A percentile compares a stretch with the other conserved stretches of the same genome.
phyloP scores from a whole-genome alignment of 106 monocot genomes.

The Vanilla planifolia region DNA sequence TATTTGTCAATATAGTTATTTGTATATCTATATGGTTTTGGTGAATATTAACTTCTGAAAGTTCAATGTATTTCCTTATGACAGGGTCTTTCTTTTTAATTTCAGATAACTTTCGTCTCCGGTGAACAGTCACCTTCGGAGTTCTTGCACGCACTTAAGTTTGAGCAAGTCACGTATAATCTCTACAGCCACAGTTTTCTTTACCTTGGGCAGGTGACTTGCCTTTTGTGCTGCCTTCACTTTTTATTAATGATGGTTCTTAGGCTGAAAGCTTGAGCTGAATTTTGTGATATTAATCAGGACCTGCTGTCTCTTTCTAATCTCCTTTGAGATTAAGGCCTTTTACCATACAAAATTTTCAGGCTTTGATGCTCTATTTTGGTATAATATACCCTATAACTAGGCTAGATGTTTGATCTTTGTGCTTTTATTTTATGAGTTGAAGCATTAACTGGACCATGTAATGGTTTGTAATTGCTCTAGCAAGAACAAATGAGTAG shows the following conservation, averaged over 20 bases:
- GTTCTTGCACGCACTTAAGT: slow-evolving; percentile 48
- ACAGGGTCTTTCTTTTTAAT: slow-evolving; percentile 4
- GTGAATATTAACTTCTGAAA: no score
- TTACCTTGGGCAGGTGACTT: slow-evolving; percentile 84
- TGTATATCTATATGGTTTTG: no score
- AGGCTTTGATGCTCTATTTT: background rate
- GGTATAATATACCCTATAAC: no score
- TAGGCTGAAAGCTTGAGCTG: no score
- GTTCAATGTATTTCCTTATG: no score
- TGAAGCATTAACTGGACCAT: background rate
- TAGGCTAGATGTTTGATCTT: background rate
- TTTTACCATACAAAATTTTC: background rate
- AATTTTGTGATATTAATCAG: background rate
- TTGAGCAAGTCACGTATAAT: slow-evolving; percentile 62
- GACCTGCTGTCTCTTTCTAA: no score
- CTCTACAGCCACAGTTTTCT: slow-evolving; percentile 91
- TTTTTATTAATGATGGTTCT: no score
- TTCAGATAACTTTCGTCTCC: slow-evolving; percentile 71
- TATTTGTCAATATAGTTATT: no score
- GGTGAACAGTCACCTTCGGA: slow-evolving; percentile 56
- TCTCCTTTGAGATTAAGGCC: background rate
- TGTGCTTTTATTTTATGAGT: background rate
- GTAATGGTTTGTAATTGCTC: background rate
- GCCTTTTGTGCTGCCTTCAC: background rate
- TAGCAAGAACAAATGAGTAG: background rate